These are phyloP conservation scores for Lasiosphaeria miniovina DNA, from an alignment of 495 filamentous ascomycete genomes.

Conservation along the genomic window DNA sequence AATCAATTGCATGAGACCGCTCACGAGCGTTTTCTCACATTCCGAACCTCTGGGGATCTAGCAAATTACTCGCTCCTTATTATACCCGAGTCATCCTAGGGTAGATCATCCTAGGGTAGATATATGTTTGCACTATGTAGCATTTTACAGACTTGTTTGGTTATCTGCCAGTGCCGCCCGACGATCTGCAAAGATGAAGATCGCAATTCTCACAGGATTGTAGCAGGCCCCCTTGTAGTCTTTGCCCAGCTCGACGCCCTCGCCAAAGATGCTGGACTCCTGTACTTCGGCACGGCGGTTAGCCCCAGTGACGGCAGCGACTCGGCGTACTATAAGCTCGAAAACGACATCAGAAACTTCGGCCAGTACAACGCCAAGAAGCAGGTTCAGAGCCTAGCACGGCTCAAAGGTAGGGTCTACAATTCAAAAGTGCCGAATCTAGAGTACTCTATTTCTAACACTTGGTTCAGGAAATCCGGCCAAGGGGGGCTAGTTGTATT, in stretches of 20 bases:
- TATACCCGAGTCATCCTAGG: slow-evolving; percentile 3
- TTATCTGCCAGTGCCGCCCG: slow-evolving; percentile 2
- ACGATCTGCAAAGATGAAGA: slow-evolving; percentile 11
- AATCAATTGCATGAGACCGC: background rate
- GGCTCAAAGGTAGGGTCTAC: no score
- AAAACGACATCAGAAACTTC: slow-evolving; percentile 48
- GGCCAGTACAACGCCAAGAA: no score
- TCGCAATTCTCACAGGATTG: slow-evolving; percentile 6
- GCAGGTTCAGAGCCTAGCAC: no score
- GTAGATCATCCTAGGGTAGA: background rate
- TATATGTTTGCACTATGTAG: background rate
- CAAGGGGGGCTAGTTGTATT: no score
- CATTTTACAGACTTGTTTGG: slow-evolving; percentile 1
- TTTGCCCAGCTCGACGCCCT: slow-evolving; percentile 42
- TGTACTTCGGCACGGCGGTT: slow-evolving; percentile 58
- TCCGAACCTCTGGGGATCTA: slow-evolving; percentile 1
- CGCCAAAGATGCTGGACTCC: slow-evolving; percentile 45
- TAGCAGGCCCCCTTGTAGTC: slow-evolving; percentile 5
- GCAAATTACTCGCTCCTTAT: slow-evolving; percentile 5
- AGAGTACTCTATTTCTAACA: no score
- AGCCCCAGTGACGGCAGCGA: slow-evolving; percentile 53
- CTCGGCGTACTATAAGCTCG: slow-evolving; percentile 39
- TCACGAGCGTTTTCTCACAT: slow-evolving; percentile 1
- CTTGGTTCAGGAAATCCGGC: no score
- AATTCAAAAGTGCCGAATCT: no score